Percentiles rank a stretch among this genome's conserved stretches.
Evolutionary conservation across 805 yeast genomes (phyloP).

Genomic region (Candida gorgasii): DNA sequence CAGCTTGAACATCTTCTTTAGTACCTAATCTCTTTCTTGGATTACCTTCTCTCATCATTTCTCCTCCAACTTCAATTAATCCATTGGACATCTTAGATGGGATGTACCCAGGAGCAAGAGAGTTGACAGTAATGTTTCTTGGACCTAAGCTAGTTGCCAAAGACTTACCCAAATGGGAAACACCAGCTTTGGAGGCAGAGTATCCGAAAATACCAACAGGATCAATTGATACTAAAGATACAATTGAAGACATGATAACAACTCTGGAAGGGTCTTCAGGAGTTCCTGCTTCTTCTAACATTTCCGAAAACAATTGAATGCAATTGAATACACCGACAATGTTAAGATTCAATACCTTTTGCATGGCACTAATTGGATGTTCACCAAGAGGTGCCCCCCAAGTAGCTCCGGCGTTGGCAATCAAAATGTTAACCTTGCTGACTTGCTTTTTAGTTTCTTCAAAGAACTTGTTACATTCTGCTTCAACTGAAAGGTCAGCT

Average conservation of each 20-base stretch:
- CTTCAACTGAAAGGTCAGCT: constrained; percentile 54
- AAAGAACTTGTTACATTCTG: constrained; percentile 47
- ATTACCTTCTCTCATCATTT: constrained; percentile 46
- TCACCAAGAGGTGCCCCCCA: constrained; percentile 69
- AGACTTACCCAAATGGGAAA: constrained; percentile 63
- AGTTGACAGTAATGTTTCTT: constrained; percentile 64
- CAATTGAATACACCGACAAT: constrained; percentile 67
- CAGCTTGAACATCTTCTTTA: constrained; percentile 58
- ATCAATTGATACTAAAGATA: constrained; percentile 47
- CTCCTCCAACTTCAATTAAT: constrained; percentile 52
- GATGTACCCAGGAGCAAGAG: constrained; percentile 76
- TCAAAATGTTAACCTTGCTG: constrained; percentile 56
- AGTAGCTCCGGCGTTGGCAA: constrained; percentile 79
- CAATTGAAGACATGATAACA: constrained; percentile 65
- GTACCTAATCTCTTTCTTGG: constrained; percentile 66
- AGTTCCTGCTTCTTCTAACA: constrained; percentile 53
- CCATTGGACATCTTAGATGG: constrained; percentile 76
- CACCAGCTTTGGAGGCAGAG: constrained; percentile 73
- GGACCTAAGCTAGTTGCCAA: constrained; percentile 70
- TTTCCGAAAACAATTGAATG: constrained; percentile 62
- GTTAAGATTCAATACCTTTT: constrained; percentile 63
- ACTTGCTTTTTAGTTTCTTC: constrained; percentile 41
- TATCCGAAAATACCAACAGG: constrained; percentile 66
- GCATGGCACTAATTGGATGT: constrained; percentile 62
- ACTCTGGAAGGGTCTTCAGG: constrained; percentile 62